Conservation (phyloP, 2,329 filamentous ascomycete species). For the Fusarium incarnatum region DNA sequence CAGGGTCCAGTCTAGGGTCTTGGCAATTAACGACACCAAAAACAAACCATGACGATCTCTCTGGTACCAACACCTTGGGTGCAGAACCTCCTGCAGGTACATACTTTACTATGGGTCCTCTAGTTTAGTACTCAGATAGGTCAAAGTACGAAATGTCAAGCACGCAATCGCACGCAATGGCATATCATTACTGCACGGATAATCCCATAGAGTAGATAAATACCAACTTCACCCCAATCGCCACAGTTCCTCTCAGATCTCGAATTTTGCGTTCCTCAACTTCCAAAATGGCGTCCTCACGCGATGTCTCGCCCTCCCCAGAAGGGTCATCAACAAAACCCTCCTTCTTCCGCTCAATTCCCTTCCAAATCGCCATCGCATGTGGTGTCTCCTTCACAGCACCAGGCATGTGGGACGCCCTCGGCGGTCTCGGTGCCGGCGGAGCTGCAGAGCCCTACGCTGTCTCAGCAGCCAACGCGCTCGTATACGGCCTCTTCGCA, state of each 20-base stretch:
- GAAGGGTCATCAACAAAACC: background rate
- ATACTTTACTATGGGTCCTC: constrained; percentile 4
- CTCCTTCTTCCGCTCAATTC: constrained; percentile 31
- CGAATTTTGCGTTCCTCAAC: background rate
- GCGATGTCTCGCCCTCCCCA: constrained; percentile 6
- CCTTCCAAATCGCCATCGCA: constrained; percentile 35
- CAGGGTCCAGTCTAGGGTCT: background rate
- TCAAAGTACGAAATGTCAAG: constrained; percentile 1
- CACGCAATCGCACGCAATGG: constrained; percentile 32
- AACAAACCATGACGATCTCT: background rate
- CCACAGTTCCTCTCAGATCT: background rate
- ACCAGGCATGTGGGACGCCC: constrained; percentile 45
- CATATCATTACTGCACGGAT: background rate
- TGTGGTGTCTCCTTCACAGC: constrained; percentile 41
- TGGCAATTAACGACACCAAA: background rate
- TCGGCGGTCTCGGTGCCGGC: constrained; percentile 45
- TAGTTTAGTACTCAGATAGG: constrained; percentile 4
- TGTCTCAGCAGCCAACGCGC: constrained; percentile 20
- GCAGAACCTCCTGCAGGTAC: constrained; percentile 17
- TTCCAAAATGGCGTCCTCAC: constrained; percentile 15
- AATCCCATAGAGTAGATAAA: background rate
- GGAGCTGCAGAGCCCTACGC: constrained; percentile 72
- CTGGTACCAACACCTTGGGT: background rate
- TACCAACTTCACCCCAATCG: background rate
- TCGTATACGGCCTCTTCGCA: constrained; percentile 8